Evolutionary conservation across 2,329 filamentous ascomycete genomes (phyloP).

Genomic region (Biscogniauxia marginata): DNA sequence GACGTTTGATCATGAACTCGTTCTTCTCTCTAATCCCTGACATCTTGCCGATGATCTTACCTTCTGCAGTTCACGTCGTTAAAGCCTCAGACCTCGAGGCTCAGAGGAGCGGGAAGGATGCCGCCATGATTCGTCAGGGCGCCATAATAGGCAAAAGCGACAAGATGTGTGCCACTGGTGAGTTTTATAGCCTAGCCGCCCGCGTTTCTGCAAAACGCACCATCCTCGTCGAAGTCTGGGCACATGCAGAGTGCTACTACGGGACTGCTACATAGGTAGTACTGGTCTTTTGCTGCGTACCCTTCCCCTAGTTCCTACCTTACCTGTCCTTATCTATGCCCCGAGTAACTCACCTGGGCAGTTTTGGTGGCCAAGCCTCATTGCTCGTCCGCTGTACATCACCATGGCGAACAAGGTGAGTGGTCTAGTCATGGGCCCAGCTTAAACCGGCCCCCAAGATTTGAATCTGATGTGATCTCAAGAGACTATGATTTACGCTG

Average conservation of each 20-base stretch:
- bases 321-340: neutral
- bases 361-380: slow-evolving; percentile 64
- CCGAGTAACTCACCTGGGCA: slow-evolving; percentile 31
- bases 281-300: neutral
- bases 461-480: slow-evolving; percentile 9
- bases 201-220: neutral
- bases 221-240: neutral
- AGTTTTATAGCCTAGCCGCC: slow-evolving; percentile 30
- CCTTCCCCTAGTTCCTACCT: neutral
- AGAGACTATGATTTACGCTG: slow-evolving; percentile 69
- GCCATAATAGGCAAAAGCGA: slow-evolving; percentile 65
- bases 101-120: slow-evolving; percentile 31
- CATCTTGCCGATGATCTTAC: slow-evolving; percentile 59
- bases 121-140: slow-evolving; percentile 39
- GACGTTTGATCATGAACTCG: slow-evolving; percentile 42
- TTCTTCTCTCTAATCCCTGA: slow-evolving; percentile 56
- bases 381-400: slow-evolving; percentile 61
- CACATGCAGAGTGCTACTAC: neutral
- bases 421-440: slow-evolving; percentile 1
- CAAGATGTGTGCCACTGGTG: slow-evolving; percentile 65
- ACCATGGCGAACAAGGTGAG: slow-evolving; percentile 67
- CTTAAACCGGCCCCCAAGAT: neutral
- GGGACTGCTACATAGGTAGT: neutral
- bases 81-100: slow-evolving; percentile 45
- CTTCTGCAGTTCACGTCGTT: slow-evolving; percentile 56